These are phyloP conservation scores for Colletotrichum sp. DNA, from an alignment of 2,329 filamentous ascomycete genomes.

Conservation along the genomic window DNA sequence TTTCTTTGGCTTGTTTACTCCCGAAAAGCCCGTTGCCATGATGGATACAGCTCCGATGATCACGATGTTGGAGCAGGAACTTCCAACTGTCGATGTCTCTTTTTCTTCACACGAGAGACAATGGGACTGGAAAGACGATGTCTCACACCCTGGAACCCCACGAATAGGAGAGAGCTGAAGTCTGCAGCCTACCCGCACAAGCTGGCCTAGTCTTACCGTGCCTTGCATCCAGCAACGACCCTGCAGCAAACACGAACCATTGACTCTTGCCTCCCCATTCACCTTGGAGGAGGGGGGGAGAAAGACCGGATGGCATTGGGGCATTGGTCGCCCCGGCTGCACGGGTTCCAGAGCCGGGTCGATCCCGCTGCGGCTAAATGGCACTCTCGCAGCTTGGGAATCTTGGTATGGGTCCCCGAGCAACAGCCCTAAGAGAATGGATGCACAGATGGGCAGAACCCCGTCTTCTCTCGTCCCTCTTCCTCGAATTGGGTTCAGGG, in stretches of 20 bases:
- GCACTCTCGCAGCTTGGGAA: not conserved
- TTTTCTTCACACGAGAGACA: not conserved
- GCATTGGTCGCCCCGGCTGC: conserved; percentile 11
- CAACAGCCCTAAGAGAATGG: not conserved
- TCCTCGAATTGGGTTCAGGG: not conserved
- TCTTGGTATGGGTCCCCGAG: conserved; percentile 4
- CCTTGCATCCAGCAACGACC: not conserved
- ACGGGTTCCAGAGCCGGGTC: conserved; percentile 7
- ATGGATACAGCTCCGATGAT: not conserved
- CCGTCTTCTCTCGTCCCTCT: not conserved
- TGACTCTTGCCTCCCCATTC: not conserved
- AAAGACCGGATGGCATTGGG: not conserved
- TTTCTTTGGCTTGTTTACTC: conserved; percentile 6
- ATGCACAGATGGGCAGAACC: not conserved
- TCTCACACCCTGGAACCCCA: not conserved
- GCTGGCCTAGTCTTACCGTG: not conserved
- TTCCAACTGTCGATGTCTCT: not conserved
- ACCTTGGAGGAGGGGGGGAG: not conserved
- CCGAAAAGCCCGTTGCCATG: not conserved
- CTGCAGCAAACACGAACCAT: not conserved
- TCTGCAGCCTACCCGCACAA: not conserved
- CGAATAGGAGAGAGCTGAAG: not conserved
- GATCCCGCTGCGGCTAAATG: conserved; percentile 11
- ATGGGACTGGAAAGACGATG: not conserved
- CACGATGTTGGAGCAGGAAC: not conserved